Base-by-base conservation (phyloP, 345 rosid species). In the Eucalyptus shirleyi region DNA sequence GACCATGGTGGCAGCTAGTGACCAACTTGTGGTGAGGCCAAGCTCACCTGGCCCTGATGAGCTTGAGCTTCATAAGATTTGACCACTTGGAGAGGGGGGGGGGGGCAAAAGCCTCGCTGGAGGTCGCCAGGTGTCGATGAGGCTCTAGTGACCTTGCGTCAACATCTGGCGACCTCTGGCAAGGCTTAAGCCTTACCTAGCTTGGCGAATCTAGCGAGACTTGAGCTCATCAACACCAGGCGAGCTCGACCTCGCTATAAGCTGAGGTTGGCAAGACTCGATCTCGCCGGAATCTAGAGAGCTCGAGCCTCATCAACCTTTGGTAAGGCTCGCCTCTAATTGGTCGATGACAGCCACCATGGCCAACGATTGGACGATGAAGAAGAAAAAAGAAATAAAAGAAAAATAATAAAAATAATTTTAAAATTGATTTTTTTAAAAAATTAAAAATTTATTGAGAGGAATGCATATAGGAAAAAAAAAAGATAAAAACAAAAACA, bases 11-110 rank as follows among this genome's bases (percentile, higher is more conserved):
- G 0, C 0, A 2, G 4, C 21, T 3, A 18, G 8, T 51, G 23
- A 18, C 1, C 2, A 0, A 4, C 56, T 0, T 53, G 1, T 19
- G 24, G 5, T 4, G 2, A 53, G 10, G 56, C 24, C 2, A 0
- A 19, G 10, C 56, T 53, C 1, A 0, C 4, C 1, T 0, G 1
- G 2, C 24, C 2, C 0, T 2, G 2, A 1, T 1, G 23, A 51
- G 56, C 56, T 7, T 18, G 23, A 51, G 23, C 56, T 8, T 18
- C 56, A 18, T 4, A 0, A 18, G 0, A 51, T 51, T 9, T 1
- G 1, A 1, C 23, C 23, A 51, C 23, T 51, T 18, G 4, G 8
- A 8, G 8, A 9, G 56, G n/a, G n/a, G 55, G 8, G 4, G 1
- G 8, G 9, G 55, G 8, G 1, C 2, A 3, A 23, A 51, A 51